Conservation (phyloP, 2,329 filamentous ascomycete species). For the Aotearoamyces nothofagi region DNA sequence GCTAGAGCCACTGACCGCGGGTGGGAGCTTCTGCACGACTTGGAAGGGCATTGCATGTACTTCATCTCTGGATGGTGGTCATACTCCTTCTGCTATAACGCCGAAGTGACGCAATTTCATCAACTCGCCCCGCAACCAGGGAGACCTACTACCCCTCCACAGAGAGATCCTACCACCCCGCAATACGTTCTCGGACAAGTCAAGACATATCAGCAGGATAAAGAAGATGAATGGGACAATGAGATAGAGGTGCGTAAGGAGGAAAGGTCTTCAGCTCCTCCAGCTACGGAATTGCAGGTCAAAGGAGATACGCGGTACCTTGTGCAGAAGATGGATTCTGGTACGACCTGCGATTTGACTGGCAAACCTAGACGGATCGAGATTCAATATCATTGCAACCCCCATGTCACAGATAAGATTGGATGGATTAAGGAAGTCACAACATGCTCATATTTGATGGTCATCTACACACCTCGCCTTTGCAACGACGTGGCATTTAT, state of each 20-base stretch:
- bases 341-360: constrained; percentile 56
- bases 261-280: constrained; percentile 13
- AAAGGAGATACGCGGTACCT: constrained; percentile 54
- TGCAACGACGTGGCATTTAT: constrained; percentile 62
- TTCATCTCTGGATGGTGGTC: constrained; percentile 63
- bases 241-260: constrained; percentile 12
- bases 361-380: constrained; percentile 53
- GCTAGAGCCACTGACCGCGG: constrained; percentile 51
- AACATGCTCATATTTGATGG: constrained; percentile 60
- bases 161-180: constrained; percentile 46
- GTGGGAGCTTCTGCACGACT: constrained; percentile 49
- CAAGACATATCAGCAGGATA: constrained; percentile 17
- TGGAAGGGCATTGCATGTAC: constrained; percentile 57
- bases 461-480: constrained; percentile 58
- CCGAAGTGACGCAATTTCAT: constrained; percentile 59
- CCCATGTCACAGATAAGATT: constrained; percentile 46
- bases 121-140: constrained; percentile 46
- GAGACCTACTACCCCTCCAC: constrained; percentile 45
- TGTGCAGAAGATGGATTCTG: constrained; percentile 49
- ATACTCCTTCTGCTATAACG: constrained; percentile 60
- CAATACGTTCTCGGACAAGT: constrained; percentile 49
- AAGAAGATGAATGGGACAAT: constrained; percentile 19
- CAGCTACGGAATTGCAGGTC: constrained; percentile 38
- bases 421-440: constrained; percentile 59
- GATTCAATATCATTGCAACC: constrained; percentile 46